Base-by-base conservation (phyloP, 345 rosid species). In the Syzygium grande region DNA sequence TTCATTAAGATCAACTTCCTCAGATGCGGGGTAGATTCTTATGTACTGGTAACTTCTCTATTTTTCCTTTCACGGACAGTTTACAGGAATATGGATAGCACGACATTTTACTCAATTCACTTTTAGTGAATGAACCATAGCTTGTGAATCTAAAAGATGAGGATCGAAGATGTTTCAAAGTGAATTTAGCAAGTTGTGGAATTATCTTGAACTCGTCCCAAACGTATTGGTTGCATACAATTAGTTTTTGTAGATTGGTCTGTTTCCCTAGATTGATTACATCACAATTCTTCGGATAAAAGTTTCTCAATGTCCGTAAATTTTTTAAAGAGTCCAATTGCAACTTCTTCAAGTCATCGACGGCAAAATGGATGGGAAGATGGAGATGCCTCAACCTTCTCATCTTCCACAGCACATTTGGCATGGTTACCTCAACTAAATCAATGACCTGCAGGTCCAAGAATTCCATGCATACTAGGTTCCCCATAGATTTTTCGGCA, bases 1-100 rank as follows among this genome's bases (percentile, higher is more conserved):
- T 91, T 88, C 88, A 87, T 90, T 79, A 92, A 73, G 61, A 89
- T 88, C 80, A 94, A 61, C 86, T 92, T 90, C 65, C 92, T 59
- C 46, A 94, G 90, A n/a, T 86, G 68, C n/a, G 84, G 86, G 94
- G 91, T 88, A 90, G 90, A 3, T 89, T 87, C 53, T 87, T 55
- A 85, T 85, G 68, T 84, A 52, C 89, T 51, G 93, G 92, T 41
- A 89, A 87, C 90, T 80, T 89, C 84, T 87, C 68, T n/a, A 90
- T 87, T 58, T 41, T 53, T 84, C 91, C 91, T 63, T 90, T 85
- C 9, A 90, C n/a, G 43, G 51, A 87, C 68, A 54, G 89, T 73
- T 87, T 90, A 46, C 84, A 86, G 17, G 53, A 84, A 92, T 51
- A 86, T 59, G 80, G 92, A 87, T 73, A 88, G 88, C 89, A 58